Percentiles rank a stretch among this genome's conserved stretches.
Evolutionary conservation across 352 stramenopile genomes (phyloP).

Genomic region (Pythium folliculosum): DNA sequence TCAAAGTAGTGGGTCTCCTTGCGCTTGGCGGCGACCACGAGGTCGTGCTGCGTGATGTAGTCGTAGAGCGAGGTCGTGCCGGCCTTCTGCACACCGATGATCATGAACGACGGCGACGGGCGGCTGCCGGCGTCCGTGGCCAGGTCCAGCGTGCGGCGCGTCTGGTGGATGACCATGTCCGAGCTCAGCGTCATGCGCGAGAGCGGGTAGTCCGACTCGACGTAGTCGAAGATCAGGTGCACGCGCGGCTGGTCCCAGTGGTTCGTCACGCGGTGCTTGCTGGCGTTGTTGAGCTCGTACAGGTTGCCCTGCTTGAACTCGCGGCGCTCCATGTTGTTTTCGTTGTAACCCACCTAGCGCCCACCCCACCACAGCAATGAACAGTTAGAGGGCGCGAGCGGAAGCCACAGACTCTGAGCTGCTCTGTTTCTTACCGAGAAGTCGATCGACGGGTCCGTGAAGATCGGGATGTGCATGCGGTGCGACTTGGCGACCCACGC

Average conservation of each 20-base stretch:
- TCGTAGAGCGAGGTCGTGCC: constrained; percentile 98
- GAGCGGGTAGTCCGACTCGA: constrained; percentile 80
- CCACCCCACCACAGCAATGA: too few relatives aligned
- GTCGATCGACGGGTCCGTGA: constrained; percentile 82
- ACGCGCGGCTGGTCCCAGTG: constrained; percentile 89
- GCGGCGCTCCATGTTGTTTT: constrained; percentile 87
- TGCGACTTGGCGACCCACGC: constrained; percentile 96
- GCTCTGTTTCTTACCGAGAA: constrained; percentile 42
- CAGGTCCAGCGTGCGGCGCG: constrained; percentile 93
- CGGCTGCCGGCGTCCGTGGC: constrained; percentile 77
- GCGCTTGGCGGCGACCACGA: constrained; percentile 88
- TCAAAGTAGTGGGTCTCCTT: constrained; percentile 99
- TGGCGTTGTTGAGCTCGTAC: constrained; percentile 99
- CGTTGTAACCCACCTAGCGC: constrained; percentile 75
- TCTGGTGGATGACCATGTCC: constrained; percentile 94
- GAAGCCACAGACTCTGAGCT: background rate
- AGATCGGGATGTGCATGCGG: constrained; percentile 96
- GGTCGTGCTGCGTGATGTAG: constrained; percentile 97
- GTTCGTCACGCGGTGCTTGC: constrained; percentile 96
- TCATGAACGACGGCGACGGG: constrained; percentile 90
- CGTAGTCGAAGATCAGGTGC: constrained; percentile 99
- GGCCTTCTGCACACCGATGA: constrained; percentile 96
- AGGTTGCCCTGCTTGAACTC: constrained; percentile 93
- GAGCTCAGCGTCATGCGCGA: constrained; percentile 74
- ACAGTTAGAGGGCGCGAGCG: background rate